Evolutionary conservation across 306 rosid species (phyloP), one percentile per base, ranked within the genome.

Genomic region (Lathyrus tuberosus): DNA sequence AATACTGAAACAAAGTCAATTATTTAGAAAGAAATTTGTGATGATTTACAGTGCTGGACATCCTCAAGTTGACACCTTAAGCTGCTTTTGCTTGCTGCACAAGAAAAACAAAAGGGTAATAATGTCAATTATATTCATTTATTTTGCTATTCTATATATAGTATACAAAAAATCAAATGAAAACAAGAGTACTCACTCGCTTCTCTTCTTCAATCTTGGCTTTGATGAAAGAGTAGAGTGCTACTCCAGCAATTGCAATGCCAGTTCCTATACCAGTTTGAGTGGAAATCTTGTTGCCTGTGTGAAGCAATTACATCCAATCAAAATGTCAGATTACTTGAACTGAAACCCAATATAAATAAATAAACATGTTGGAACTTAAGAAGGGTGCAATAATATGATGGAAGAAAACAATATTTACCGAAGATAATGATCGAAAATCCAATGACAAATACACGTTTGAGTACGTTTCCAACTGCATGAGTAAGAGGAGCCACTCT

Each of bases 401-500:
- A 46, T n/a, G 20, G 42, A 76, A 65, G 80, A 20, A 51, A 51
- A 18, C 6, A 16, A 31, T 54, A 48, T 4, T 83, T 90, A 92
- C 98, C 98, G 13, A 92, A 92, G 75, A 76, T 5, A 7, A 92
- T 4, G 42, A 92, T 92, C 15, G 98, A 88, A 84, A 92, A 92
- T 41, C 97, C 97, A 76, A 92, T 92, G 69, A 92, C 98, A 76
- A 92, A 92, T 26, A 92, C 98, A 79, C 98, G 96, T 67, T 92
- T 92, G 87, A 92, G 81, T 47, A 92, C 98, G 59, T 92, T 92
- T 10, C 98, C 98, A 80, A 92, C 98, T 20, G 98, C 98, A 49
- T 92, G 98, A 14, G 98, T 92, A 52, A 92, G 96, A 64, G 98
- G 98, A 49, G 98, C 98, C 70, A 92, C 98, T 83, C 98, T 86